A percentile compares a stretch with the other conserved stretches of the same genome.
Evolutionary conservation across 176 grass and related monocot genomes (phyloP).

Genomic region (Musa acuminata): DNA sequence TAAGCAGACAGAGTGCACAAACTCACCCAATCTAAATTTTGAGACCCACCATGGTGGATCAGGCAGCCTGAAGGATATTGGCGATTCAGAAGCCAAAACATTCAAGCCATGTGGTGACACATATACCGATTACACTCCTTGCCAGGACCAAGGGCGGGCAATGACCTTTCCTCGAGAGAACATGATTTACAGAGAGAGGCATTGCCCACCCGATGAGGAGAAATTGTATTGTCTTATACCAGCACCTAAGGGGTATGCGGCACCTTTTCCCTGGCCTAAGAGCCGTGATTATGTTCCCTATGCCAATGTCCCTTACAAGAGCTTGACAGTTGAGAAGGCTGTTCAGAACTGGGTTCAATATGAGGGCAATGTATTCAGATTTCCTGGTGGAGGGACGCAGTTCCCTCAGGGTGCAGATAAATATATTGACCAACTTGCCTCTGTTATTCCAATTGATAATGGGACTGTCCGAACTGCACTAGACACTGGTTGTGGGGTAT

Average conservation of each 20-base stretch:
- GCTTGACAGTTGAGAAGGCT: slow-evolving; percentile 78
- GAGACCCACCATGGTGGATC: slow-evolving; percentile 10
- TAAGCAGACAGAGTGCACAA: slow-evolving; percentile 7
- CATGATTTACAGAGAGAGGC: slow-evolving; percentile 70
- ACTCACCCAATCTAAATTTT: slow-evolving; percentile 10
- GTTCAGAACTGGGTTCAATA: slow-evolving; percentile 84
- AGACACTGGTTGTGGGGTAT: slow-evolving; percentile 87
- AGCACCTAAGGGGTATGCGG: slow-evolving; percentile 58
- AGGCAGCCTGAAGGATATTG: neutral
- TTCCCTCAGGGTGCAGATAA: slow-evolving; percentile 68
- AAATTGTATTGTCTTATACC: slow-evolving; percentile 66
- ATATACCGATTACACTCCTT: slow-evolving; percentile 86
- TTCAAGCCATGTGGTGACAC: neutral
- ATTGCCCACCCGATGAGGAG: slow-evolving; percentile 60
- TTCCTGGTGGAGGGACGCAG: slow-evolving; percentile 80
- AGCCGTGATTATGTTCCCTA: slow-evolving; percentile 72
- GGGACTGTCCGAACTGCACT: slow-evolving; percentile 71
- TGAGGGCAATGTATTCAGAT: slow-evolving; percentile 77
- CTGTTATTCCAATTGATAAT: slow-evolving; percentile 49
- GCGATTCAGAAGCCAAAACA: neutral
- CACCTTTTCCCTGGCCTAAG: slow-evolving; percentile 75
- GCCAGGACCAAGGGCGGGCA: slow-evolving; percentile 60
- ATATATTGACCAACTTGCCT: slow-evolving; percentile 72
- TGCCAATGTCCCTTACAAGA: slow-evolving; percentile 76
- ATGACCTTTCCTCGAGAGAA: slow-evolving; percentile 65